Evolutionary conservation across 306 rosid genomes (phyloP).

Genomic region (Glycine latifolia): DNA sequence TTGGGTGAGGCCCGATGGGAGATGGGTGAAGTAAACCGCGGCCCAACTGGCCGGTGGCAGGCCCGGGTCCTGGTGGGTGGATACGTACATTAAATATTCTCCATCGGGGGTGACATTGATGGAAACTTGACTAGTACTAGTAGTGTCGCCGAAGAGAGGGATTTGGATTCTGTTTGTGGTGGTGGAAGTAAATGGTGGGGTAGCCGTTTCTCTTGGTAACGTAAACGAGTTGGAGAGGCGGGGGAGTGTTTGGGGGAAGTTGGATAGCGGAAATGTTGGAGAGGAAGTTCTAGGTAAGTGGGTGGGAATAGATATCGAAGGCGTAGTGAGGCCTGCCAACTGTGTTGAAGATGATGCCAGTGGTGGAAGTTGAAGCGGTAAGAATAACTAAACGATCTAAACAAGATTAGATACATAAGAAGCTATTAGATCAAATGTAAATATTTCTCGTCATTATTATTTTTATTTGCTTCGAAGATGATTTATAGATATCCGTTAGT

Average conservation of each 20-base stretch:
- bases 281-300: slow-evolving; percentile 50
- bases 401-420: too few species aligned
- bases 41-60: too few species aligned
- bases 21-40: slow-evolving; percentile 81
- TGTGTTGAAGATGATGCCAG: slow-evolving; percentile 70
- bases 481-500: too few species aligned
- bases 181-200: slow-evolving; percentile 66
- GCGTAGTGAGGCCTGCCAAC: slow-evolving; percentile 63
- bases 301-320: slow-evolving; percentile 77
- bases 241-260: slow-evolving; percentile 33
- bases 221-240: slow-evolving; percentile 62
- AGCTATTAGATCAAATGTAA: too few species aligned
- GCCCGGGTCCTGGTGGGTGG: slow-evolving; percentile 76
- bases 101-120: slow-evolving; percentile 59
- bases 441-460: too few species aligned
- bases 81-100: slow-evolving; percentile 63
- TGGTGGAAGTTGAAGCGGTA: background rate
- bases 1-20: slow-evolving; percentile 65
- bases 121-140: slow-evolving; percentile 44
- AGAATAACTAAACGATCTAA: too few species aligned
- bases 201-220: slow-evolving; percentile 76
- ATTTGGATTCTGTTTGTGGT: slow-evolving; percentile 57
- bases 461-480: too few species aligned
- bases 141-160: slow-evolving; percentile 53
- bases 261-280: slow-evolving; percentile 82